Evolutionary conservation across 2,329 filamentous ascomycete genomes (phyloP).

Genomic region (Scolecobasidium constrictum): DNA sequence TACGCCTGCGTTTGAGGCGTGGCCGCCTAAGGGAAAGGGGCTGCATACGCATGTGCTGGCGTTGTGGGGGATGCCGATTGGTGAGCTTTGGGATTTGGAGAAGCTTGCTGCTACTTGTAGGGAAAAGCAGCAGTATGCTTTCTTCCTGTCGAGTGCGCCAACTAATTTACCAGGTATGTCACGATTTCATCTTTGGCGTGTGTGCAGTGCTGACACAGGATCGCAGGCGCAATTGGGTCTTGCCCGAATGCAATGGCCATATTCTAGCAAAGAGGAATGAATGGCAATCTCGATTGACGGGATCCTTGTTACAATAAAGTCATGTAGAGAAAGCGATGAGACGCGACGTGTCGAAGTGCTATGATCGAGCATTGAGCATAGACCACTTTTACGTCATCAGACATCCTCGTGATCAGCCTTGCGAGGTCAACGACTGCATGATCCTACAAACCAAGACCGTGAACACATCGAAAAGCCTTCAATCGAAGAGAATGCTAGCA

Average conservation of each 20-base stretch:
- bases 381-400: too few species aligned
- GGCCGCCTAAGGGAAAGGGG: slow-evolving; percentile 14
- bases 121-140: slow-evolving; percentile 27
- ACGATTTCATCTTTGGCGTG: not conserved
- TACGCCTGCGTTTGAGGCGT: slow-evolving; percentile 26
- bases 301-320: too few species aligned
- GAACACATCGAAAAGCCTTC: too few species aligned
- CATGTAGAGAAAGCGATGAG: too few species aligned
- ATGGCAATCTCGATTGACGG: too few species aligned
- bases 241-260: not conserved
- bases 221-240: not conserved
- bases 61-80: slow-evolving; percentile 40
- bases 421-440: too few species aligned
- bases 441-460: too few species aligned
- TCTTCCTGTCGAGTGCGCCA: slow-evolving; percentile 37
- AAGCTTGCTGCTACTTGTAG: slow-evolving; percentile 29
- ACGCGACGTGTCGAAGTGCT: too few species aligned
- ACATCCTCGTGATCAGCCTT: too few species aligned
- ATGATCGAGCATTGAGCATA: too few species aligned
- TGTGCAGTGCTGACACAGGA: not conserved
- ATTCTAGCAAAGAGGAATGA: too few species aligned
- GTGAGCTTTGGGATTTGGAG: slow-evolving; percentile 40
- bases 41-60: slow-evolving; percentile 37
- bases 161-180: slow-evolving; percentile 27
- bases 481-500: too few species aligned